phyloP scores from a whole-genome alignment of 768 basidiomycete species.

The Hypholoma fasciculare region DNA sequence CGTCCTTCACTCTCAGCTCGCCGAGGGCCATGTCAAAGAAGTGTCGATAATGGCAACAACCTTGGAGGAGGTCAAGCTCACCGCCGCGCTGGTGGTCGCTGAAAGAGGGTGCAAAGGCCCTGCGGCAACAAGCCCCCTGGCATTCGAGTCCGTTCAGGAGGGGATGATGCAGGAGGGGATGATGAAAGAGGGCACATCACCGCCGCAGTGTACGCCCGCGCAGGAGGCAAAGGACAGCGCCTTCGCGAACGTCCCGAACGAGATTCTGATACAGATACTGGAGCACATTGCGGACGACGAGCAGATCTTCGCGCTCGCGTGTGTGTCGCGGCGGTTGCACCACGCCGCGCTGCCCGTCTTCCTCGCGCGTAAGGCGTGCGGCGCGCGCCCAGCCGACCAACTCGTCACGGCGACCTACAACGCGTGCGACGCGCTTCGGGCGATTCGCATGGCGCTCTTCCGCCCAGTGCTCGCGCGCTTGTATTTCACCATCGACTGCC shows the following conservation, averaged over 20 bases:
- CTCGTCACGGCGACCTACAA: constrained; percentile 21
- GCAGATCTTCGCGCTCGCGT: constrained; percentile 18
- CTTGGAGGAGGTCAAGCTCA: not conserved
- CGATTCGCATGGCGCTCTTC: constrained; percentile 20
- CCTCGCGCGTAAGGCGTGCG: constrained; percentile 21
- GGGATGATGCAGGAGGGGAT: too few relatives aligned
- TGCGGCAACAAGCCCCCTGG: too few relatives aligned
- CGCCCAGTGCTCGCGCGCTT: constrained; percentile 12
- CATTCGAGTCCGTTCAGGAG: too few relatives aligned
- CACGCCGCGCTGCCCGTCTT: constrained; percentile 25
- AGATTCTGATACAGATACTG: constrained; percentile 25
- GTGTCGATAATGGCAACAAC: not conserved
- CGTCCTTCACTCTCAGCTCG: not conserved
- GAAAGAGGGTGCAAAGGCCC: not conserved
- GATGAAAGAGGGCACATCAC: too few relatives aligned
- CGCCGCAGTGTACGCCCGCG: too few relatives aligned
- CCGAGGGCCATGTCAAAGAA: not conserved
- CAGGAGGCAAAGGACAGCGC: not conserved
- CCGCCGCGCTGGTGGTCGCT: not conserved
- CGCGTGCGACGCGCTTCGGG: constrained; percentile 16
- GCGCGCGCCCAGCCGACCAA: constrained; percentile 12
- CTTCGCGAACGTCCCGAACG: constrained; percentile 24
- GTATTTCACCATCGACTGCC: constrained; percentile 7
- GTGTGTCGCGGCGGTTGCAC: constrained; percentile 25
- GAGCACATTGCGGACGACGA: constrained; percentile 19